Percentiles rank a stretch among this genome's conserved stretches.
phyloP scores from a whole-genome alignment of 768 basidiomycete genomes.

The Trichaptum fuscoviolaceum region DNA sequence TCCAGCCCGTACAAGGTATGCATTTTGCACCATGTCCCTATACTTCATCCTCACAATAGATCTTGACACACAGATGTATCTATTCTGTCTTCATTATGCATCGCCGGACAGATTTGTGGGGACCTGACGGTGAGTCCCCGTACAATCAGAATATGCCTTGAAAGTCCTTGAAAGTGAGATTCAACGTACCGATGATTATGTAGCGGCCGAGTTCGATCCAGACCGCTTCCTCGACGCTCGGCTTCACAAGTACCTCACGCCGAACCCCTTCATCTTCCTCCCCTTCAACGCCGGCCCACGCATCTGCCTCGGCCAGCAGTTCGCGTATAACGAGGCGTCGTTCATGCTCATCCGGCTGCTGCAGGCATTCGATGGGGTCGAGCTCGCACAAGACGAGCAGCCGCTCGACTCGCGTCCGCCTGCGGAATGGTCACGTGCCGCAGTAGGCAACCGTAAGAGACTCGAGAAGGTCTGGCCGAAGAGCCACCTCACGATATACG shows the following conservation, averaged over 20 bases:
- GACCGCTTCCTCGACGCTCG: constrained; percentile 61
- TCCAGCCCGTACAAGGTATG: constrained; percentile 32
- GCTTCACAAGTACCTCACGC: constrained; percentile 43
- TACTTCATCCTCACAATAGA: background rate
- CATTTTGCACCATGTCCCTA: background rate
- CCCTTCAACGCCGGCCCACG: constrained; percentile 68
- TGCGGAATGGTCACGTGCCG: constrained; percentile 33
- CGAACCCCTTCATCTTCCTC: constrained; percentile 64
- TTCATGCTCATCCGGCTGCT: constrained; percentile 58
- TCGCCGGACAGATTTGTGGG: constrained; percentile 34
- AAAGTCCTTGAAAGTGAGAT: background rate
- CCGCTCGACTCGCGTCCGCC: constrained; percentile 39
- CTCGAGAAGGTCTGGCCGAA: constrained; percentile 16
- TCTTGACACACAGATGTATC: background rate
- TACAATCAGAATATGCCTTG: background rate
- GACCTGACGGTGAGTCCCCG: constrained; percentile 27
- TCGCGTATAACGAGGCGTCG: constrained; percentile 62
- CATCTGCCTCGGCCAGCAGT: constrained; percentile 58
- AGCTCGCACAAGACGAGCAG: constrained; percentile 41
- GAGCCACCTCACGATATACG: constrained; percentile 13
- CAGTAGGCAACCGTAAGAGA: constrained; percentile 10
- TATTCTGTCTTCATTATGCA: constrained; percentile 30
- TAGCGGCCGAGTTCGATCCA: constrained; percentile 50
- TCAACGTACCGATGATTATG: background rate
- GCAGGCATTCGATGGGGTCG: constrained; percentile 46